Evolutionary conservation across 495 filamentous ascomycete species (phyloP), one percentile per base, ranked within the genome.

Genomic region (Penicillium canariense): DNA sequence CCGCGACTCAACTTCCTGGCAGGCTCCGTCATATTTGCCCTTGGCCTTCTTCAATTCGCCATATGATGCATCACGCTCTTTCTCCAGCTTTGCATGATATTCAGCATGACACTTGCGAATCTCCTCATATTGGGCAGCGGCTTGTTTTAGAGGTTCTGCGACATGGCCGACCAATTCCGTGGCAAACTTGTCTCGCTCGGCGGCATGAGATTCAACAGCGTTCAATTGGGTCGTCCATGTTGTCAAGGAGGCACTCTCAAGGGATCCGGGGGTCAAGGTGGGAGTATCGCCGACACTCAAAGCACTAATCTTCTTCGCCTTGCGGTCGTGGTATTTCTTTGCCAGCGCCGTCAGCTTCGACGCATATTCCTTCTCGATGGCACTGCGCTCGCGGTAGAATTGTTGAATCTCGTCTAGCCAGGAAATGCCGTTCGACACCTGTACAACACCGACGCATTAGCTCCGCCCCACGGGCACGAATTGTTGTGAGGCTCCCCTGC

Each of bases 331-430:
- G 74, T 96, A 97, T 67, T 91, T 96, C 78, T 91, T 94, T 50
- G 91, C 91, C 46, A 99, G 76, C 2, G 83, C 85, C 53, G 82
- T 88, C 32, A 99, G 82, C 73, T 90, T 97, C 40, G 84, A 75
- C 56, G 89, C 87, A 70, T 99, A 97, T 68, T 97, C 95, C 72
- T 96, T 97, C 71, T 99, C 94, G 66, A 97, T 96, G 15, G 68
- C 84, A 59, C 90, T 90, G 48, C 95, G 83, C 70, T 99, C 94
- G 28, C 94, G 87, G 77, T 97, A 99, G 75, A 97, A 99, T 65
- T 87, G 85, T 72, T 97, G 90, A 60, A 97, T 89, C 64, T 99
- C 94, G 62, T 97, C 94, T 43, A 99, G 84, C 91, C 91, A 97
- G 45, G 83, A 75, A 65, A 97, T 95, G 52, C 92, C 91, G 65